Evolutionary conservation across 345 rosid genomes (phyloP).

Genomic region (Boechera stricta): DNA sequence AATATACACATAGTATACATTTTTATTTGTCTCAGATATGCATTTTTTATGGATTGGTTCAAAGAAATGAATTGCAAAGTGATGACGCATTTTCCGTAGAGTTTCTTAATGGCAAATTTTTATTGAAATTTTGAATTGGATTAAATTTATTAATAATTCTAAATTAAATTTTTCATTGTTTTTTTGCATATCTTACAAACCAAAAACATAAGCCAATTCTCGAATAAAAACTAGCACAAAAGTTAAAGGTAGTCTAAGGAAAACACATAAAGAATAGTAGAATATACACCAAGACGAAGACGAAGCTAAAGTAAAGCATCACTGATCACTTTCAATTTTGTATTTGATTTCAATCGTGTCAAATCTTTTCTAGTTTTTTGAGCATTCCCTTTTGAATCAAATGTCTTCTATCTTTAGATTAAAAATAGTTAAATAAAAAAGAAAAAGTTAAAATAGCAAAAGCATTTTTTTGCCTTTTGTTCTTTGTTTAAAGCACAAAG

Average conservation of each 20-base stretch:
- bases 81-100: neutral
- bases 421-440: slow-evolving; percentile 1
- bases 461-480: slow-evolving; percentile 40
- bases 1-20: neutral
- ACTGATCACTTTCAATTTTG: slow-evolving; percentile 20
- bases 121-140: neutral
- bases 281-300: slow-evolving; percentile 31
- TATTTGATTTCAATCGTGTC: slow-evolving; percentile 25
- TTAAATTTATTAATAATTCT: neutral
- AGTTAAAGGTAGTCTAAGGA: slow-evolving; percentile 25
- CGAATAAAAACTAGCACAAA: slow-evolving; percentile 23
- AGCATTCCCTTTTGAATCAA: slow-evolving; percentile 32
- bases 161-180: neutral
- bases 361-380: slow-evolving; percentile 24
- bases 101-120: too few species aligned
- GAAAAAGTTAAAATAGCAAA: slow-evolving; percentile 24
- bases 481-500: slow-evolving; percentile 47
- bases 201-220: neutral
- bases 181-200: neutral
- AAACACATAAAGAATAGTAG: slow-evolving; percentile 29
- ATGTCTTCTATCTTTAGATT: slow-evolving; percentile 16
- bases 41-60: neutral
- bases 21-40: neutral
- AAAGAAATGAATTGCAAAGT: neutral
- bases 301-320: slow-evolving; percentile 38